These are phyloP conservation scores for Lathyrus aphaca DNA, from an alignment of 306 rosid genomes.

Conservation along the genomic window DNA sequence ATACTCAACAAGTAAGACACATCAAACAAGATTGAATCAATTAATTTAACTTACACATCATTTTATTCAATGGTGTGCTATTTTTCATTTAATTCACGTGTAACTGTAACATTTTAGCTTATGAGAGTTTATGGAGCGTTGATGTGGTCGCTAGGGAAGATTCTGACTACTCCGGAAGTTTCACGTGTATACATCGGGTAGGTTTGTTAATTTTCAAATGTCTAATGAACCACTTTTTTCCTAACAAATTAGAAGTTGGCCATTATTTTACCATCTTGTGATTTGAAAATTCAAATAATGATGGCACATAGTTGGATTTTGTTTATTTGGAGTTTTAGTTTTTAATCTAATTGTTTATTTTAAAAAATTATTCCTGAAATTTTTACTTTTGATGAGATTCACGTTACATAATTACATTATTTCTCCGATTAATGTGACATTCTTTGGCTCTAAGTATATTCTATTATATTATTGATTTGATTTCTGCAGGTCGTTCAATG, in stretches of 20 bases:
- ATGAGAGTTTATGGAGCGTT: slow-evolving; percentile 99
- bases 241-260: background rate
- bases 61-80: background rate
- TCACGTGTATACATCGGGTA: slow-evolving; percentile 90
- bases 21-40: background rate
- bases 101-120: slow-evolving; percentile 49
- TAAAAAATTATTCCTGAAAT: background rate
- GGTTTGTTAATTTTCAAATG: slow-evolving; percentile 34
- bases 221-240: background rate
- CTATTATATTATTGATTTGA: background rate
- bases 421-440: slow-evolving; percentile 7
- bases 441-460: slow-evolving; percentile 7
- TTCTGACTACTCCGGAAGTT: slow-evolving; percentile 89
- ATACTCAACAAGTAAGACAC: slow-evolving; percentile 83
- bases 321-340: background rate
- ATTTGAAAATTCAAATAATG: slow-evolving; percentile 1
- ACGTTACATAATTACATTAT: background rate
- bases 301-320: background rate
- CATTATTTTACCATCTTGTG: background rate
- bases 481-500: slow-evolving; percentile 74
- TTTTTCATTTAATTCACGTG: background rate
- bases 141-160: slow-evolving; percentile 98
- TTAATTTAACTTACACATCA: background rate
- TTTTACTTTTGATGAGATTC: background rate
- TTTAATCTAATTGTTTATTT: background rate